These are phyloP conservation scores for Coemansia sp. DNA, from an alignment of 371 early-diverging fungal genomes.

Conservation along the genomic window DNA sequence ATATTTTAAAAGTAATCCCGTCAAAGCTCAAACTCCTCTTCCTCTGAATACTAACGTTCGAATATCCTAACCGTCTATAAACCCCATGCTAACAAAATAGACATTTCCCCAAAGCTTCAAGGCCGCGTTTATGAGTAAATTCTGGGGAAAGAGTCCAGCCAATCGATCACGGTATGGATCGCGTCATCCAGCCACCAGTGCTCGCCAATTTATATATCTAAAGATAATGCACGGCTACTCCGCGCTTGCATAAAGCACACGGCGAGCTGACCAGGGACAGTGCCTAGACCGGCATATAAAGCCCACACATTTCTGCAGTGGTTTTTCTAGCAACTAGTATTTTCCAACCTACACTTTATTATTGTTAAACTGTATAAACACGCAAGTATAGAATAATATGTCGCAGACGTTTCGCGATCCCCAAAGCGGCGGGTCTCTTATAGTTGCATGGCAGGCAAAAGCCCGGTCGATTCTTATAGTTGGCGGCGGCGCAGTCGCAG, in stretches of 20 bases:
- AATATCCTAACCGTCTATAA: no score
- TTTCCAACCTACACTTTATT: neutral
- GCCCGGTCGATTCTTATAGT: constrained; percentile 73
- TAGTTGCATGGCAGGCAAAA: constrained; percentile 76
- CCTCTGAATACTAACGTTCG: no score
- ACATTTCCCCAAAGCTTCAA: neutral
- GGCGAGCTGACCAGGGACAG: neutral
- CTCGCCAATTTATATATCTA: neutral
- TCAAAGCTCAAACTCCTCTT: no score
- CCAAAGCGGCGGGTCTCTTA: constrained; percentile 75
- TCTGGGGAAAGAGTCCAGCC: neutral
- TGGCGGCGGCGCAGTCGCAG: constrained; percentile 80
- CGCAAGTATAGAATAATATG: constrained; percentile 9
- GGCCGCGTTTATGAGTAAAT: neutral
- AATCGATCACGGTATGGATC: constrained; percentile 1
- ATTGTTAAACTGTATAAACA: neutral
- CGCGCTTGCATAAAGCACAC: constrained; percentile 12
- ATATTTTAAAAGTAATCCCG: no score
- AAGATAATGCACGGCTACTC: constrained; percentile 16
- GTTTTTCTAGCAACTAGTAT: neutral
- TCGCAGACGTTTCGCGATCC: constrained; percentile 51
- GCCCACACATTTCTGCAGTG: neutral
- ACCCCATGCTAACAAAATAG: no score
- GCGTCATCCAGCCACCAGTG: constrained; percentile 8
- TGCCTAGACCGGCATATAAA: constrained; percentile 1